phyloP scores from a whole-genome alignment of 306 rosid species.

The Acmispon strigosus region DNA sequence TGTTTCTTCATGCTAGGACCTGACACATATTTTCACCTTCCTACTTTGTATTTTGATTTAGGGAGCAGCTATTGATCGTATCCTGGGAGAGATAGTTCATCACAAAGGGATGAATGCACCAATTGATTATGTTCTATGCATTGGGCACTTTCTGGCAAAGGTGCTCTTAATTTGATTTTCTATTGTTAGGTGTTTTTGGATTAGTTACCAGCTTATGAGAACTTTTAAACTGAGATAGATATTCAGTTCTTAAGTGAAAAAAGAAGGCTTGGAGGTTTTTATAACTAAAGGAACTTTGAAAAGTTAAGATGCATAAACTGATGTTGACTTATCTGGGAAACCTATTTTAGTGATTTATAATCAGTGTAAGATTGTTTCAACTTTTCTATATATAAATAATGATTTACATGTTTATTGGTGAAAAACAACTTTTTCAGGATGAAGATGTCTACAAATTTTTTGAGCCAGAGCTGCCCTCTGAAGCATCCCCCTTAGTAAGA shows the following conservation, averaged over 20 bases:
- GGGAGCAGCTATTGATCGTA: conserved; percentile 97
- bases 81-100: conserved; percentile 83
- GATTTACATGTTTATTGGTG: background rate
- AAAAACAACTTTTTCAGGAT: conserved; percentile 47
- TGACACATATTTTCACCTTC: background rate
- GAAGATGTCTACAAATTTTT: conserved; percentile 84
- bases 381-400: background rate
- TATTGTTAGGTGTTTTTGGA: background rate
- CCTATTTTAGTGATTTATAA: no score
- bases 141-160: conserved; percentile 89
- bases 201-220: no score
- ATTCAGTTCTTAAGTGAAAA: no score
- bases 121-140: conserved; percentile 81
- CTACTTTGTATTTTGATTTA: conserved; percentile 25
- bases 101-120: conserved; percentile 79
- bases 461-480: conserved; percentile 85
- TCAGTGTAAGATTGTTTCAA: no score
- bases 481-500: conserved; percentile 37
- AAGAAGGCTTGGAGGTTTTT: no score
- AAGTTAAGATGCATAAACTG: no score
- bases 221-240: no score
- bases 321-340: no score
- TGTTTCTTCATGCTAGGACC: conserved; percentile 11
- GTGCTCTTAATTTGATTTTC: conserved; percentile 31
- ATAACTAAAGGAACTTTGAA: no score